phyloP scores from a whole-genome alignment of 768 basidiomycete species.

The Tulasnella sp. region DNA sequence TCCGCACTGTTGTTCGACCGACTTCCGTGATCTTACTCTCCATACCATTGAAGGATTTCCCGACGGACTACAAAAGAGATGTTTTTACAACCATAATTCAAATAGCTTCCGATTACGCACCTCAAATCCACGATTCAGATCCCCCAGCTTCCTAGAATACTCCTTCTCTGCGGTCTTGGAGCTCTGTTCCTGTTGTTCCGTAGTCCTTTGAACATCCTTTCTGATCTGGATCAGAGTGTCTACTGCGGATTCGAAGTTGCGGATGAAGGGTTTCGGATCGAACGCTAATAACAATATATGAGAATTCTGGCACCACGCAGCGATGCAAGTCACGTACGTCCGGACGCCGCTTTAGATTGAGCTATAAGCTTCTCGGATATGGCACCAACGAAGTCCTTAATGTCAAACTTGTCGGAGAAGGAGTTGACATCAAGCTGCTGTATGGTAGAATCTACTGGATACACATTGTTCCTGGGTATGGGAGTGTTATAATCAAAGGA shows the following conservation, averaged over 20 bases:
- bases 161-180: constrained; percentile 83
- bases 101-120: constrained; percentile 35
- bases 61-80: constrained; percentile 52
- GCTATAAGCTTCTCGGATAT: constrained; percentile 82
- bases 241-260: constrained; percentile 83
- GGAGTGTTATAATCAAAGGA: not conserved
- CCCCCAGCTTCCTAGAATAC: constrained; percentile 89
- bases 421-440: constrained; percentile 30
- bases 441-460: constrained; percentile 42
- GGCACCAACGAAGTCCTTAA: constrained; percentile 77
- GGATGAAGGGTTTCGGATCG: constrained; percentile 85
- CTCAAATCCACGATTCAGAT: constrained; percentile 89
- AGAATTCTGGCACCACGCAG: too few relatives aligned
- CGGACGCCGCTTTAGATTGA: constrained; percentile 72
- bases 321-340: too few relatives aligned
- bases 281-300: constrained; percentile 48
- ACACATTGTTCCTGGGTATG: constrained; percentile 28
- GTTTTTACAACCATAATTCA: not conserved
- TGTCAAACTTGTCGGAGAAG: constrained; percentile 64
- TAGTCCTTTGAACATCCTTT: constrained; percentile 81
- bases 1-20: constrained; percentile 85
- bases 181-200: constrained; percentile 85
- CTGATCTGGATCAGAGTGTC: constrained; percentile 79
- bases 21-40: constrained; percentile 88
- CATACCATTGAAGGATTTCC: constrained; percentile 79